Conservation (phyloP, 495 filamentous ascomycete genomes). For the Neurospora pannonica region DNA sequence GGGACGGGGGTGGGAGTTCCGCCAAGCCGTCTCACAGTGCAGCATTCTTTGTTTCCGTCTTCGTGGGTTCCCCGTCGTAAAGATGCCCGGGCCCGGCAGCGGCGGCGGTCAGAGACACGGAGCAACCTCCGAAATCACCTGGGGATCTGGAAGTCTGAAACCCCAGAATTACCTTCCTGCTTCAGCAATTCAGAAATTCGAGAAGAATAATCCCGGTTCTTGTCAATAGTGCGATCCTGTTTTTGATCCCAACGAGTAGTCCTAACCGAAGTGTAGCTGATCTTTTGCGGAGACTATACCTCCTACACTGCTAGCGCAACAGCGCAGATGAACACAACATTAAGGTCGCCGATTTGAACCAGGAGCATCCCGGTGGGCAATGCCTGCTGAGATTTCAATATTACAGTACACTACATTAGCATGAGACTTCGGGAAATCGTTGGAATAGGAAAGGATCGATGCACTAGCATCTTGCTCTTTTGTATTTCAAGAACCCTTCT, state of each 20-base stretch:
- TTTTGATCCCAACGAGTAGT: not conserved
- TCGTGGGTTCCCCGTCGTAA: not conserved
- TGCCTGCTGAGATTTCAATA: not conserved
- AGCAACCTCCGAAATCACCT: not conserved
- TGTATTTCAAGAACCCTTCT: not conserved
- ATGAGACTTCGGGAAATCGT: not conserved
- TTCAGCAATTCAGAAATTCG: too few species aligned
- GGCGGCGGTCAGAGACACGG: not conserved
- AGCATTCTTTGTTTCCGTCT: not conserved
- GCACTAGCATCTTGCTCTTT: not conserved
- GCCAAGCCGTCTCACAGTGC: not conserved
- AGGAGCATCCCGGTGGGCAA: not conserved
- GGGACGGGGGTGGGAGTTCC: not conserved
- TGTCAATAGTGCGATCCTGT: not conserved
- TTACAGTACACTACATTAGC: not conserved
- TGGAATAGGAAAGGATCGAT: not conserved
- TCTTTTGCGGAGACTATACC: not conserved
- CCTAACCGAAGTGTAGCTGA: not conserved
- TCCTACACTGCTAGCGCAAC: not conserved
- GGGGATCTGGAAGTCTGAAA: too few species aligned
- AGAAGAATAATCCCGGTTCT: not conserved
- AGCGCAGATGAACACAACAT: not conserved
- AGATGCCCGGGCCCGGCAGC: not conserved
- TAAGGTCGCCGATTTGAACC: not conserved
- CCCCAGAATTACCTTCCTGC: too few species aligned